Percentiles rank a stretch among this genome's conserved stretches.
Evolutionary conservation across 2,329 filamentous ascomycete genomes (phyloP).

Genomic region (Diaporthe sp.): DNA sequence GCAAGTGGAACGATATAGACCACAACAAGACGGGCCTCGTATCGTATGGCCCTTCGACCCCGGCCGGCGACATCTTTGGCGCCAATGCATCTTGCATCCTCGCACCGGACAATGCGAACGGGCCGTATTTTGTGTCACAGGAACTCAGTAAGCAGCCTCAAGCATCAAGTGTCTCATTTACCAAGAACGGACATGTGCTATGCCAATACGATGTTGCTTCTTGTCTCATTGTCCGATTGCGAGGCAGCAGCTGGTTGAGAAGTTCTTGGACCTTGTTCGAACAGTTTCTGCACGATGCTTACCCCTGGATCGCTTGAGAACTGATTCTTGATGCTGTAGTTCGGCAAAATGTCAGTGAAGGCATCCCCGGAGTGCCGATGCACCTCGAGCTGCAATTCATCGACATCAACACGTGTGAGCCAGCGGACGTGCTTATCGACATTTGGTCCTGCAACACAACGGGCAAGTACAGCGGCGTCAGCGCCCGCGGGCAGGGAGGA

Average conservation of each 20-base stretch:
- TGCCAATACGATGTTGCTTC: too few species aligned
- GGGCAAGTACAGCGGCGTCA: slow-evolving; percentile 53
- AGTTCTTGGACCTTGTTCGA: too few species aligned
- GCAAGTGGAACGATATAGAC: slow-evolving; percentile 49
- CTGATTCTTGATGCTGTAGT: slow-evolving; percentile 49
- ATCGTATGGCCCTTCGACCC: slow-evolving; percentile 45
- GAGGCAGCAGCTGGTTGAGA: neutral
- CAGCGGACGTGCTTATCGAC: slow-evolving; percentile 53
- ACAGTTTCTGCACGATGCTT: too few species aligned
- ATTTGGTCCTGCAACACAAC: slow-evolving; percentile 59
- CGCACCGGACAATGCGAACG: slow-evolving; percentile 53
- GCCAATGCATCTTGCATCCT: slow-evolving; percentile 56
- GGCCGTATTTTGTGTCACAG: slow-evolving; percentile 53
- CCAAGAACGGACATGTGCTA: neutral
- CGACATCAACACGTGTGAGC: slow-evolving; percentile 56
- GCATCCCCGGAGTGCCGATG: slow-evolving; percentile 51
- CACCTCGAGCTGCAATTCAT: slow-evolving; percentile 57
- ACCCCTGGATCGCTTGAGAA: too few species aligned
- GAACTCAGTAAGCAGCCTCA: slow-evolving; percentile 1
- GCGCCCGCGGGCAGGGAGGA: slow-evolving; percentile 36
- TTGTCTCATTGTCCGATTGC: neutral
- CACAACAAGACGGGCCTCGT: slow-evolving; percentile 50
- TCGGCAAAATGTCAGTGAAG: slow-evolving; percentile 53
- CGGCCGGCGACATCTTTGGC: slow-evolving; percentile 47
- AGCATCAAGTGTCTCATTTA: too few species aligned